Evolutionary conservation across 306 rosid species (phyloP).

Genomic region (Prunus campanulata): DNA sequence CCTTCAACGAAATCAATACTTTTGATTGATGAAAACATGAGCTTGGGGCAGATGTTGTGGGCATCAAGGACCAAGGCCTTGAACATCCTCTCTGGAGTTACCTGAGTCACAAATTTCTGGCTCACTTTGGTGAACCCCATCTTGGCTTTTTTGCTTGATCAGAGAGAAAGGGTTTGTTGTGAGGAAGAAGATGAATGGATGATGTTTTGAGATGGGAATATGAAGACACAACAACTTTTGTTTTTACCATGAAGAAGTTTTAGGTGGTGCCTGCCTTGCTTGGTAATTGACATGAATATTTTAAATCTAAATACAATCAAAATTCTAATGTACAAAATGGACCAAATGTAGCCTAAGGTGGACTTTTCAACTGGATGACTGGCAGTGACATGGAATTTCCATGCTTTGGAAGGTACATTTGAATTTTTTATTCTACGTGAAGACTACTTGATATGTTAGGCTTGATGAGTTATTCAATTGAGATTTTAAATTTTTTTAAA

Average conservation of each 20-base stretch:
- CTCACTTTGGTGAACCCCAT: constrained; percentile 35
- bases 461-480: neutral
- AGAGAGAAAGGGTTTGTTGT: neutral
- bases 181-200: neutral
- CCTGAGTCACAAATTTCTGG: constrained; percentile 31
- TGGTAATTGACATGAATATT: neutral
- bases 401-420: neutral
- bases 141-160: neutral
- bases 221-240: neutral
- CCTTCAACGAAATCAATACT: constrained; percentile 46
- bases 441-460: neutral
- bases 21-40: constrained; percentile 43
- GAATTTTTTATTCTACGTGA: neutral
- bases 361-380: constrained; percentile 5
- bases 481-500: neutral
- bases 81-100: constrained; percentile 56
- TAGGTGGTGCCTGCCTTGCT: neutral
- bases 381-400: neutral
- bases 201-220: neutral
- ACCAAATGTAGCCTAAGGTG: neutral
- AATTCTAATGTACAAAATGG: neutral
- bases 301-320: neutral
- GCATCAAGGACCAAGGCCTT: constrained; percentile 50
- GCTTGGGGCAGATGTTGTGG: constrained; percentile 41
- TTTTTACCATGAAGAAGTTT: neutral